These are phyloP conservation scores for Taphrina communis DNA, from an alignment of 1,139 yeast genomes.

Conservation along the genomic window DNA sequence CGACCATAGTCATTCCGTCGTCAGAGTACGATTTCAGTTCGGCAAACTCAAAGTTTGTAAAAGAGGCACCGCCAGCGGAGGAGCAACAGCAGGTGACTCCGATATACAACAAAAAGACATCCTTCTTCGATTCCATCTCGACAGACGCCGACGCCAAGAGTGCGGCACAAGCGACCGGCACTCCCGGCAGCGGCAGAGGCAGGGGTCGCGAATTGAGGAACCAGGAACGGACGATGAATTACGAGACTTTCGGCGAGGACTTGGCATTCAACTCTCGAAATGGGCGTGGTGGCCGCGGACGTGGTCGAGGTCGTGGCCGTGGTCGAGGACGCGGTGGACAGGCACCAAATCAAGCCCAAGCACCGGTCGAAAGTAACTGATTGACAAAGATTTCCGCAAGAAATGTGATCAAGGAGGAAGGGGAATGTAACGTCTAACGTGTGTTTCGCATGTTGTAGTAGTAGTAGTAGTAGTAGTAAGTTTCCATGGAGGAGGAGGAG, in stretches of 20 bases:
- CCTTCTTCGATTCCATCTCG: conserved; percentile 66
- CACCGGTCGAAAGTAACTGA: background rate
- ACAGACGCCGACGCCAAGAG: conserved; percentile 41
- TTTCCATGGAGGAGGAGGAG: no score
- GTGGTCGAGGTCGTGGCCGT: conserved; percentile 47
- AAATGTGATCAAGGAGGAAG: background rate
- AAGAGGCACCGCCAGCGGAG: conserved; percentile 13
- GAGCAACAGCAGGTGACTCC: conserved; percentile 59
- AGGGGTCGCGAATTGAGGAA: conserved; percentile 60
- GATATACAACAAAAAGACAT: conserved; percentile 59
- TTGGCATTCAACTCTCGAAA: conserved; percentile 51
- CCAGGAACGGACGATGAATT: conserved; percentile 65
- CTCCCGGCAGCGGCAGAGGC: conserved; percentile 50
- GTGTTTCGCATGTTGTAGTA: background rate
- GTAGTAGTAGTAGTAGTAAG: background rate
- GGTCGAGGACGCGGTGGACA: conserved; percentile 41
- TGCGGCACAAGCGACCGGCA: conserved; percentile 37
- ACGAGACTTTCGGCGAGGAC: conserved; percentile 72
- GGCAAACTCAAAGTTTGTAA: conserved; percentile 43
- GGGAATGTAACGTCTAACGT: background rate
- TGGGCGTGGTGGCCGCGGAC: conserved; percentile 53
- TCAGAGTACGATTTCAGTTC: conserved; percentile 42
- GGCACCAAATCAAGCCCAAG: background rate
- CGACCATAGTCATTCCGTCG: conserved; percentile 40
- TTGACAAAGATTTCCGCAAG: no score